Evolutionary conservation across 2,329 filamentous ascomycete genomes (phyloP).

Genomic region (Ceratocystis albifundus): DNA sequence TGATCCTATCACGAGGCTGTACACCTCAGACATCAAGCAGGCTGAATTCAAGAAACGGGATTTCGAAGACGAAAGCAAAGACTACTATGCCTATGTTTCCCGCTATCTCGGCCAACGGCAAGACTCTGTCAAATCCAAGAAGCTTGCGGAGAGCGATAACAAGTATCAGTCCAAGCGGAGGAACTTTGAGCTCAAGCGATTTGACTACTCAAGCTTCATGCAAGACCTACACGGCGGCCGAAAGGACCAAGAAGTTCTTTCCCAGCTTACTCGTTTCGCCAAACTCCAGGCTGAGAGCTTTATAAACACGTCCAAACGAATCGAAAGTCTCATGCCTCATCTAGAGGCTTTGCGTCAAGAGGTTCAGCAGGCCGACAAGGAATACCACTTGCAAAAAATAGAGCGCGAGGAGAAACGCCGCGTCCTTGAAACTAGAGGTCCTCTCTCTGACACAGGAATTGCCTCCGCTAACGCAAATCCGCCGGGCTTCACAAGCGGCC

Average conservation of each 20-base stretch:
- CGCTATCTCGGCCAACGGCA: slow-evolving; percentile 93
- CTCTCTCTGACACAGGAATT: slow-evolving; percentile 12
- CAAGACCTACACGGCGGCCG: slow-evolving; percentile 97
- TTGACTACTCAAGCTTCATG: slow-evolving; percentile 98
- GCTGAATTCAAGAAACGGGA: slow-evolving; percentile 94
- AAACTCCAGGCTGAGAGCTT: slow-evolving; percentile 80
- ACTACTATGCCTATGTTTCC: slow-evolving; percentile 92
- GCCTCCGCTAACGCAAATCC: slow-evolving; percentile 38
- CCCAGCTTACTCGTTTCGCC: slow-evolving; percentile 86
- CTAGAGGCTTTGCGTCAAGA: slow-evolving; percentile 78
- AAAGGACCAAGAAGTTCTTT: slow-evolving; percentile 93
- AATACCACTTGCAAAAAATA: slow-evolving; percentile 89
- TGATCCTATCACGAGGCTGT: slow-evolving; percentile 81
- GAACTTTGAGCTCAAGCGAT: slow-evolving; percentile 93
- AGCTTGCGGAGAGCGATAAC: slow-evolving; percentile 82
- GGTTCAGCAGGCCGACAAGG: slow-evolving; percentile 88
- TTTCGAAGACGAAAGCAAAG: slow-evolving; percentile 96
- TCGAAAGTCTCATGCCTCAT: slow-evolving; percentile 77
- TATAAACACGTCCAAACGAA: slow-evolving; percentile 69
- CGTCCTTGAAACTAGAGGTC: slow-evolving; percentile 65
- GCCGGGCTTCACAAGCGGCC: slow-evolving; percentile 42
- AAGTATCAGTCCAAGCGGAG: slow-evolving; percentile 92
- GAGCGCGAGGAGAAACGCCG: slow-evolving; percentile 91
- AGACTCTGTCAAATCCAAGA: slow-evolving; percentile 95
- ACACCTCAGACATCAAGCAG: slow-evolving; percentile 93